Evolutionary conservation across 1,284 basidiomycete genomes (phyloP), one percentile per base, ranked within the genome.

Genomic region (Violaceomyces palustris): DNA sequence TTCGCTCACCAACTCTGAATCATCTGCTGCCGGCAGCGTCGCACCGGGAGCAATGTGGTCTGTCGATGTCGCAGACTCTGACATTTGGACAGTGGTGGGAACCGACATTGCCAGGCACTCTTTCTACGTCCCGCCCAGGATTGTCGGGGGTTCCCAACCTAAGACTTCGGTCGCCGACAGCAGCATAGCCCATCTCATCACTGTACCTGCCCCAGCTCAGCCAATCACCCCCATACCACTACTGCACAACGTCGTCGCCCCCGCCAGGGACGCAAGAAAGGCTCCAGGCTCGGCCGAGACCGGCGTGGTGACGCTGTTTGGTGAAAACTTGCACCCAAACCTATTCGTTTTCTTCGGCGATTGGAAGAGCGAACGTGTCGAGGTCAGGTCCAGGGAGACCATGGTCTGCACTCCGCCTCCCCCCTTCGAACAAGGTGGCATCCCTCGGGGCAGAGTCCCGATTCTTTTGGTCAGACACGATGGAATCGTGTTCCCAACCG

Each of bases 1-100:
- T 24, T 60, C 54, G 22, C 35, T 60, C 45, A 42, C 51, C 1
- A 26, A 27, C 19, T 53, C 57, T 18, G 62, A 64, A 33, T 58
- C 64, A 21, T 64, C 61, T 1, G 54, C 49, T n/a, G 47, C 51
- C 7, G 53, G 57, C 22, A 51, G 50, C 33, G 37, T 39, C 5
- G 50, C 61, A 4, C 46, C 49, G 2, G 60, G 62, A 4, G 48
- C 52, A 10, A 57, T 48, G 48, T 64, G 61, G 61, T 53, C 51
- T 15, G 47, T 61, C 29, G 61, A 64, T 37, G 61, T 58, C 28
- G 54, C 50, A 3, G 54, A 64, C 75, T 87, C 86, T 29, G 87
- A 87, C 70, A 85, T 91, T 28, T 92, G 89, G 89, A 90, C 88
- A 12, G 88, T 92, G 59, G 87, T 90, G 51, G 87, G 88, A 58